Percentiles rank a stretch among this genome's conserved stretches.
These are phyloP conservation scores for Penicillium sp. DNA, from an alignment of 2,329 filamentous ascomycete species.

Conservation along the genomic window DNA sequence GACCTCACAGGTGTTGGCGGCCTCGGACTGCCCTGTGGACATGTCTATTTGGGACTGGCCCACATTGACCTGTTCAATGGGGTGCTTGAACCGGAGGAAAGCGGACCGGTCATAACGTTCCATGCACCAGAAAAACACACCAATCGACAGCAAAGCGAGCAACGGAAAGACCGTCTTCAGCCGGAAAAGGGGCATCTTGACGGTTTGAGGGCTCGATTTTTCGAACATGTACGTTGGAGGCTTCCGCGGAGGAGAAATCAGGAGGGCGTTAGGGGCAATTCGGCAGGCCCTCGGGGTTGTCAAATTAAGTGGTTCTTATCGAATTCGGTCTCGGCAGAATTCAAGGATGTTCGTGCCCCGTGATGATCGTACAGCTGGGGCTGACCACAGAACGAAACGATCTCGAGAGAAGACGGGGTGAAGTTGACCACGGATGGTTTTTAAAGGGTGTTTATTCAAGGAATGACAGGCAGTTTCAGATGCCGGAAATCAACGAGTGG, in stretches of 20 bases:
- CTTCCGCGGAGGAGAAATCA: background rate
- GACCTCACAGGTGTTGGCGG: conserved; percentile 32
- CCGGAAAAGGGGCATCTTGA: conserved; percentile 42
- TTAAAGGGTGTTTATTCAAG: conserved; percentile 10
- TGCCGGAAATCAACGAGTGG: conserved; percentile 35
- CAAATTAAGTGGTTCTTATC: background rate
- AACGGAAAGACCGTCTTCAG: conserved; percentile 41
- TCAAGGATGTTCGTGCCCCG: conserved; percentile 7
- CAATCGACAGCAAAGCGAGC: conserved; percentile 38
- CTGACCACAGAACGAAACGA: conserved; percentile 3
- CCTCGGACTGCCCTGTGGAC: background rate
- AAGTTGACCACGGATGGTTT: conserved; percentile 3
- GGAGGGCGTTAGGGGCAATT: background rate
- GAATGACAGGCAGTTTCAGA: conserved; percentile 24
- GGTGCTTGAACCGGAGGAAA: conserved; percentile 37
- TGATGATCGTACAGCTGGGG: conserved; percentile 9
- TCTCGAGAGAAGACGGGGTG: background rate
- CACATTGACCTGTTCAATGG: conserved; percentile 30
- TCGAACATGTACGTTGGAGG: conserved; percentile 31
- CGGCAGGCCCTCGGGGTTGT: background rate
- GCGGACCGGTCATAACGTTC: conserved; percentile 41
- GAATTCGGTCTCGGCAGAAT: conserved; percentile 1
- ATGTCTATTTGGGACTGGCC: conserved; percentile 18
- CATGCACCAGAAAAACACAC: conserved; percentile 42
- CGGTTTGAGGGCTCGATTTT: conserved; percentile 26